phyloP scores from a whole-genome alignment of 305 asterid species.

The Stenogyne calaminthoides region DNA sequence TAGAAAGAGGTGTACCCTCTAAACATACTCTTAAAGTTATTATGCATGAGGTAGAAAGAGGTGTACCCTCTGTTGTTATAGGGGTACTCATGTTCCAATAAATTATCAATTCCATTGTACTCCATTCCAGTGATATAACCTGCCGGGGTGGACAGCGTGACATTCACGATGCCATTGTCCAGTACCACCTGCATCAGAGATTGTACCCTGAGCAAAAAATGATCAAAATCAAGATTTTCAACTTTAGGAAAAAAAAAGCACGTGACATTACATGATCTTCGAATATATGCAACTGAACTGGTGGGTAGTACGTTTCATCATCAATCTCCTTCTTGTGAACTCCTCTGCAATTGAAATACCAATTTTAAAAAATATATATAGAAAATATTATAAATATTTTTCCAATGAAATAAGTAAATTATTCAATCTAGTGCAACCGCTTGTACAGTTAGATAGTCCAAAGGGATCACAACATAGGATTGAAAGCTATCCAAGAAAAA shows the following conservation, averaged over 20 bases:
- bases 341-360: constrained; percentile 39
- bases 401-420: neutral
- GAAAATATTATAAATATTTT: too few relatives aligned
- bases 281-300: constrained; percentile 54
- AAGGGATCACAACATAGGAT: neutral
- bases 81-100: constrained; percentile 48
- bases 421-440: neutral
- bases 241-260: too few relatives aligned
- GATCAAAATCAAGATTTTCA: neutral
- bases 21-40: too few relatives aligned
- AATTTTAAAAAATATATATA: neutral
- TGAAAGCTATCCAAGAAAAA: neutral
- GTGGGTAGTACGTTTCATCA: constrained; percentile 47
- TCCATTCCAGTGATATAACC: constrained; percentile 62
- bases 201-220: neutral
- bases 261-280: constrained; percentile 47
- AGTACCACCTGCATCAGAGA: constrained; percentile 47
- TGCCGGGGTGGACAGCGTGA: constrained; percentile 59
- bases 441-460: neutral
- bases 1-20: too few relatives aligned
- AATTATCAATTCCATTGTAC: constrained; percentile 63
- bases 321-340: constrained; percentile 27
- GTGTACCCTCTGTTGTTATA: constrained; percentile 65
- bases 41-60: neutral
- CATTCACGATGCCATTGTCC: constrained; percentile 61